A percentile compares a stretch with the other conserved stretches of the same genome.
Evolutionary conservation across 768 basidiomycete species (phyloP).

Genomic region (Amanita subjunquillea): DNA sequence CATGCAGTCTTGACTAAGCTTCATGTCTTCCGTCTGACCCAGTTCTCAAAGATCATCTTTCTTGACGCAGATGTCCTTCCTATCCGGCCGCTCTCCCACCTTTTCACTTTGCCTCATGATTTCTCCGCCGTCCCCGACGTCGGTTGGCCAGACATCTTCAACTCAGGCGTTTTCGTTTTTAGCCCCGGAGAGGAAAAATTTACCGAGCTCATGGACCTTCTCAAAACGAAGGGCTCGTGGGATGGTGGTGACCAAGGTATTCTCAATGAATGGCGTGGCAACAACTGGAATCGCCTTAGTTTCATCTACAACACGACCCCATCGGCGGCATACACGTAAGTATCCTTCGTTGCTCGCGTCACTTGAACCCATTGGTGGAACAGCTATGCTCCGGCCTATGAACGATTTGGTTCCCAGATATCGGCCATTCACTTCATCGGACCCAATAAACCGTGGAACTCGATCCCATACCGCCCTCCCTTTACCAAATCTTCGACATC

Average conservation of each 20-base stretch:
- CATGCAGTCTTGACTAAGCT: slow-evolving; percentile 92
- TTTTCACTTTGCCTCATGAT: slow-evolving; percentile 75
- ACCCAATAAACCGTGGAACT: slow-evolving; percentile 90
- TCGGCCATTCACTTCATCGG: slow-evolving; percentile 91
- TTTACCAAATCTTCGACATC: slow-evolving; percentile 20
- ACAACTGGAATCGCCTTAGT: slow-evolving; percentile 86
- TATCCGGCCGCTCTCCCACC: slow-evolving; percentile 79
- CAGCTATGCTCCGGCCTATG: slow-evolving; percentile 95
- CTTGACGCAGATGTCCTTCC: slow-evolving; percentile 91
- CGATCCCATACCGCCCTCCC: slow-evolving; percentile 59
- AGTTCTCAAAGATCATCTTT: slow-evolving; percentile 81
- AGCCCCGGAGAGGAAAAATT: slow-evolving; percentile 81
- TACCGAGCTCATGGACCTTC: slow-evolving; percentile 53
- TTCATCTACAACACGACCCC: slow-evolving; percentile 99
- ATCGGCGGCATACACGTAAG: slow-evolving; percentile 92
- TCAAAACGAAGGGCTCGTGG: slow-evolving; percentile 79
- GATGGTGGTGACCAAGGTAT: slow-evolving; percentile 99
- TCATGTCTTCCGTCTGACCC: slow-evolving; percentile 86
- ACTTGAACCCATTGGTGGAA: slow-evolving; percentile 13
- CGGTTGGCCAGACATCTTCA: slow-evolving; percentile 99
- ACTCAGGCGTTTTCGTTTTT: slow-evolving; percentile 90
- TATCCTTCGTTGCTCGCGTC: slow-evolving; percentile 18
- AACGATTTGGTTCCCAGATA: slow-evolving; percentile 83
- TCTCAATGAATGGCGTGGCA: slow-evolving; percentile 88
- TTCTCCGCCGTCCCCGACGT: slow-evolving; percentile 95